Percentiles rank a stretch among this genome's conserved stretches.
phyloP scores from a whole-genome alignment of 2,329 filamentous ascomycete genomes.

The Clarireedia monteithiana region DNA sequence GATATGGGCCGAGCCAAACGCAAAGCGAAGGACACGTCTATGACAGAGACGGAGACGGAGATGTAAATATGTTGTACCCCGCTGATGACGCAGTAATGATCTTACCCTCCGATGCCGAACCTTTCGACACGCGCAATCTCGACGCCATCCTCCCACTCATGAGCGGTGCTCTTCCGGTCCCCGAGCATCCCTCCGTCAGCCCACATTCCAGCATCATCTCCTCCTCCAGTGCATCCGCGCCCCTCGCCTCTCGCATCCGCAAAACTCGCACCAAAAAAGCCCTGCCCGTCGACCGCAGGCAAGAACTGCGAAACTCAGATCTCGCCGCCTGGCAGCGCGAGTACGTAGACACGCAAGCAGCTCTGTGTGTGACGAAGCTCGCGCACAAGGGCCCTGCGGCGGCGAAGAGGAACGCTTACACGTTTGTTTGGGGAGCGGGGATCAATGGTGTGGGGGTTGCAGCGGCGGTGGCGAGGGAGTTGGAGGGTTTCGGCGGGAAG shows the following conservation, averaged over 20 bases:
- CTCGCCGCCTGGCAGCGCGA: conserved; percentile 48
- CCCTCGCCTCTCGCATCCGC: conserved; percentile 26
- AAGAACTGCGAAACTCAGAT: conserved; percentile 47
- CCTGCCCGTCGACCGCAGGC: conserved; percentile 39
- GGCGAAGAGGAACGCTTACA: conserved; percentile 55
- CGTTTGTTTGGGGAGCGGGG: conserved; percentile 51
- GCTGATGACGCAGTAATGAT: conserved; percentile 29
- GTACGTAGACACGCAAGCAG: conserved; percentile 54
- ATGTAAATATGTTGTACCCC: conserved; percentile 23
- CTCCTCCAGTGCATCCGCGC: conserved; percentile 33
- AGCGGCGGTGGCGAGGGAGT: conserved; percentile 32
- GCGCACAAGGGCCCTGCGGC: conserved; percentile 33
- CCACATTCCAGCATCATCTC: conserved; percentile 24
- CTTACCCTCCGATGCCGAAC: conserved; percentile 24
- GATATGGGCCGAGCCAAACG: not conserved
- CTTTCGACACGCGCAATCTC: conserved; percentile 12
- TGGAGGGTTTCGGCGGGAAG: conserved; percentile 24
- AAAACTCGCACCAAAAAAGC: conserved; percentile 30
- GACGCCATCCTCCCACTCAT: conserved; percentile 9
- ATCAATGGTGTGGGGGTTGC: conserved; percentile 45
- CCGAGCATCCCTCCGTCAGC: conserved; percentile 15
- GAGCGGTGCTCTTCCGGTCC: conserved; percentile 22
- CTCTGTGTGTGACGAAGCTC: conserved; percentile 37
- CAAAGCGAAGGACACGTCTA: conserved; percentile 16
- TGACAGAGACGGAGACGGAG: conserved; percentile 23